Percentiles rank a stretch among this genome's conserved stretches.
Evolutionary conservation across 2,329 filamentous ascomycete genomes (phyloP).

Genomic region (Trichoderma polysporum): DNA sequence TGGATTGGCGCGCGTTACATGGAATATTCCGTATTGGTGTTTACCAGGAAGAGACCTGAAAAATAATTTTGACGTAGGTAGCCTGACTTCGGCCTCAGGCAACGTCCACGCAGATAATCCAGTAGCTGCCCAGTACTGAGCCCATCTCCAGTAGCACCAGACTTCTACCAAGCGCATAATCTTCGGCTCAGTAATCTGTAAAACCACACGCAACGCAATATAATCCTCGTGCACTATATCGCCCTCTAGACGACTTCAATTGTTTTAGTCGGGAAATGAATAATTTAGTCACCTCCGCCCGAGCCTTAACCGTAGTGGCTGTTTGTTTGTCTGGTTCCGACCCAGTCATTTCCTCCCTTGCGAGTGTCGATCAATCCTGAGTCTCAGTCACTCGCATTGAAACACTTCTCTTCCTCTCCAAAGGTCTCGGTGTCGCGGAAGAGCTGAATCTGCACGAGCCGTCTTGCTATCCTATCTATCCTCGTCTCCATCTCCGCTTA

Average conservation of each 20-base stretch:
- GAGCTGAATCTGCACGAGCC: constrained; percentile 2
- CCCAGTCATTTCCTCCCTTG: not conserved
- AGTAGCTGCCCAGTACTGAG: not conserved
- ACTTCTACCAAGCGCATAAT: not conserved
- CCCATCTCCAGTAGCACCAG: not conserved
- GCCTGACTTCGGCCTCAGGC: not conserved
- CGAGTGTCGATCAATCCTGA: constrained; percentile 11
- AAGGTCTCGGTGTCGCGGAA: not conserved
- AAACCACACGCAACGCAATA: not conserved
- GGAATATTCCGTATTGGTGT: not conserved
- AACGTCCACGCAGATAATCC: not conserved
- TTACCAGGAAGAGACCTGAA: not conserved
- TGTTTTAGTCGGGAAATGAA: not conserved
- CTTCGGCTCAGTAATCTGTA: not conserved
- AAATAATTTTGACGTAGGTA: not conserved
- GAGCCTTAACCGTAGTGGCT: not conserved
- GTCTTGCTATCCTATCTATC: not conserved
- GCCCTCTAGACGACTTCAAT: not conserved
- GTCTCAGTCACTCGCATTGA: not conserved
- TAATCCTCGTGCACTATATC: not conserved
- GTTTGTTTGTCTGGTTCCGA: not conserved
- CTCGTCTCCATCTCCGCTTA: not conserved
- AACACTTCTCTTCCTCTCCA: not conserved
- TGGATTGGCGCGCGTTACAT: not conserved
- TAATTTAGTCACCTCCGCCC: not conserved